Evolutionary conservation across 129 eudicot species (phyloP).

Genomic region (Flaveria brownii): DNA sequence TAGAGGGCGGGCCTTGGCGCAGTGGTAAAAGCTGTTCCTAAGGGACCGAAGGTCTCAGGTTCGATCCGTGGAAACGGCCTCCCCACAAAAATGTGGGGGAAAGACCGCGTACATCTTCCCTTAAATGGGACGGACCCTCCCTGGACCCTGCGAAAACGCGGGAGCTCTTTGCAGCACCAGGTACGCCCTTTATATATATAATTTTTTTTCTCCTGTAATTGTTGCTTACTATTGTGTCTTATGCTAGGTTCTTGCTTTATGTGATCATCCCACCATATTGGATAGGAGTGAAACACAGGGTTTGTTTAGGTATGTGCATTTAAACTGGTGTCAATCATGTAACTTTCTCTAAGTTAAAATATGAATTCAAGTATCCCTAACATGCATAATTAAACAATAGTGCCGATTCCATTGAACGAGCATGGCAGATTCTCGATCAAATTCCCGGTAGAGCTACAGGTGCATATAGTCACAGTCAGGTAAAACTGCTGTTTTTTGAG

Average conservation of each 20-base stretch:
- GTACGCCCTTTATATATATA: too few species aligned
- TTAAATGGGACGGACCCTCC: too few species aligned
- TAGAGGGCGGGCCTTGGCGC: too few species aligned
- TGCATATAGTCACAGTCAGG: constrained; percentile 99
- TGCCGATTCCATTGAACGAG: constrained; percentile 89
- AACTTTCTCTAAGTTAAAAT: neutral
- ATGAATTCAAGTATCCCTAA: constrained; percentile 13
- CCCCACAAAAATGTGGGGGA: too few species aligned
- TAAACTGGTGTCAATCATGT: neutral
- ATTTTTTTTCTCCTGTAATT: neutral
- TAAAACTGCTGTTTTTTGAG: constrained; percentile 26
- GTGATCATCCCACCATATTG: constrained; percentile 94
- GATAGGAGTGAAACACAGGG: constrained; percentile 93
- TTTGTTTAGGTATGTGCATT: constrained; percentile 69
- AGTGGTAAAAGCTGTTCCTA: too few species aligned
- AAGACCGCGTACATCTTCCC: too few species aligned
- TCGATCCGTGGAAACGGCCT: too few species aligned
- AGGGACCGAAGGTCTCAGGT: too few species aligned
- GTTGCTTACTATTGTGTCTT: constrained; percentile 15
- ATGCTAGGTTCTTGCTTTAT: constrained; percentile 86
- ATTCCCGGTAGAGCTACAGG: constrained; percentile 99
- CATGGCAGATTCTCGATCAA: constrained; percentile 92
- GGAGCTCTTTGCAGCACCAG: too few species aligned
- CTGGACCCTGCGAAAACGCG: too few species aligned
- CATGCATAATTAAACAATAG: constrained; percentile 34